Percentiles rank a stretch among this genome's conserved stretches.
Conservation (phyloP, 140 eudicot genomes). For the Flaveria floridana region DNA sequence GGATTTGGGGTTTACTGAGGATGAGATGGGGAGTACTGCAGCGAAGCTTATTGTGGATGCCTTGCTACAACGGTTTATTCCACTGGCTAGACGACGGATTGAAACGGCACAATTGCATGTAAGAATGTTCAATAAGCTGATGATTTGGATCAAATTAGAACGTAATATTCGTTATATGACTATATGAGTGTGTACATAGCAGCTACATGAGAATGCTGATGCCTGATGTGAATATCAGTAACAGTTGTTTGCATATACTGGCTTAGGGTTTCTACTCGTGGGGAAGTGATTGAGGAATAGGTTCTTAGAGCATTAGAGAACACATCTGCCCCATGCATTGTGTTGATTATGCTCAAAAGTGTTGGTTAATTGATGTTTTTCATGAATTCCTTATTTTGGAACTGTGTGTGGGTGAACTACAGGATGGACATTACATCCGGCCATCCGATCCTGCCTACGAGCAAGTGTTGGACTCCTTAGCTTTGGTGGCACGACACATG, state of each 20-base stretch:
- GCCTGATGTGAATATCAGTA: no score
- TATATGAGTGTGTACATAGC: background rate
- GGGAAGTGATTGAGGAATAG: background rate
- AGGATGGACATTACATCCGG: conserved; percentile 86
- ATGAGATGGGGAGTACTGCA: conserved; percentile 52
- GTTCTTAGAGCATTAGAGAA: background rate
- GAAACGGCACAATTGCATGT: conserved; percentile 91
- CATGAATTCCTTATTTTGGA: background rate
- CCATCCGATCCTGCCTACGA: conserved; percentile 93
- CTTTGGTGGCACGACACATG: conserved; percentile 89
- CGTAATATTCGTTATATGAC: no score
- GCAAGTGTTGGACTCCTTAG: conserved; percentile 85
- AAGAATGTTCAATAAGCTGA: background rate
- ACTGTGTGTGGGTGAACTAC: conserved; percentile 27
- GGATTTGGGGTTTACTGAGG: background rate
- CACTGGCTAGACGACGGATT: conserved; percentile 83
- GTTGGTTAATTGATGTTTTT: conserved; percentile 18
- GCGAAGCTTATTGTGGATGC: conserved; percentile 87
- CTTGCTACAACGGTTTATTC: conserved; percentile 82
- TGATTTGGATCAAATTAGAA: background rate
- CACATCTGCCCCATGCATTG: conserved; percentile 14
- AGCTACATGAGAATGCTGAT: background rate
- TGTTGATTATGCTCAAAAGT: conserved; percentile 19
- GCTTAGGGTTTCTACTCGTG: no score
- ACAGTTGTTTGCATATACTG: no score